Evolutionary conservation across 768 basidiomycete species (phyloP).

Genomic region (Gymnopilus junonius): DNA sequence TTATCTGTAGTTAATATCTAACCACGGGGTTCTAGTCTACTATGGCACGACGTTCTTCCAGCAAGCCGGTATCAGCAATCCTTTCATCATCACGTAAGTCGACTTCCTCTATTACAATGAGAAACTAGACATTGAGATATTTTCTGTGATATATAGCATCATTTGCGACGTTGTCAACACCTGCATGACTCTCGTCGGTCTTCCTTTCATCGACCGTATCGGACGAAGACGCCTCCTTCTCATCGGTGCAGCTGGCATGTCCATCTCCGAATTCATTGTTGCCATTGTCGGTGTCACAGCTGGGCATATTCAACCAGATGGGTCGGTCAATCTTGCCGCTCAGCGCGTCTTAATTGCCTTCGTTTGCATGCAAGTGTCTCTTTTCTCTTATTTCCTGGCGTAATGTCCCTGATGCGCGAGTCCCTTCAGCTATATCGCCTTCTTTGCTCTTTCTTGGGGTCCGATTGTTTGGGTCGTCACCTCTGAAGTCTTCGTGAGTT

Average conservation of each 20-base stretch:
- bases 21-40: constrained; percentile 16
- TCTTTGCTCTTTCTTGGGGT: constrained; percentile 67
- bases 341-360: constrained; percentile 64
- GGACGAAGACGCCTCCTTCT: constrained; percentile 81
- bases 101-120: background rate
- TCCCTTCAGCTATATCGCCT: constrained; percentile 30
- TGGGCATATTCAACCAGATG: constrained; percentile 18
- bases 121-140: background rate
- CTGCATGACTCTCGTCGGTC: constrained; percentile 74
- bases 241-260: constrained; percentile 81
- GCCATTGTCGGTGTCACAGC: constrained; percentile 45
- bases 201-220: constrained; percentile 78
- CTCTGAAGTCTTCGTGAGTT: constrained; percentile 70
- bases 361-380: constrained; percentile 49
- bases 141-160: constrained; percentile 10
- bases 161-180: constrained; percentile 74
- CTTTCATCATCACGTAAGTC: constrained; percentile 59
- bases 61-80: constrained; percentile 53
- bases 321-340: constrained; percentile 41
- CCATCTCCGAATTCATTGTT: constrained; percentile 81
- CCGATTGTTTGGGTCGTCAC: constrained; percentile 68
- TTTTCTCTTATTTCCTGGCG: background rate
- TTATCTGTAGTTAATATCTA: constrained; percentile 8
- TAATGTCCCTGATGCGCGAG: background rate
- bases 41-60: constrained; percentile 56